phyloP scores from a whole-genome alignment of 495 filamentous ascomycete genomes.

The Xylona heveae region DNA sequence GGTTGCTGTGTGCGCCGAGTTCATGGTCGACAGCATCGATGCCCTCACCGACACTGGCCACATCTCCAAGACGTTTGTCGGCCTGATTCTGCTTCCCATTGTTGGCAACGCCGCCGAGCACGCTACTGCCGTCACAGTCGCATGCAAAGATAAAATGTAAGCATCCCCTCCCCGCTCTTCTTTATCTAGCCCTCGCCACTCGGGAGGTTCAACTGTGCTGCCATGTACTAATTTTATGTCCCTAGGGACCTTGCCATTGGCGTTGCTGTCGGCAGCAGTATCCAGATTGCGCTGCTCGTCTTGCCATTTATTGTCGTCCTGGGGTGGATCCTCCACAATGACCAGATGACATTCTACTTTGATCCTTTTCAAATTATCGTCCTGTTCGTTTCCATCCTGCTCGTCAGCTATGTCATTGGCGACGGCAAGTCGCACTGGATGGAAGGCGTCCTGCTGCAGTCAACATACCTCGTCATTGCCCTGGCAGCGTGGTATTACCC shows the following conservation, averaged over 20 bases:
- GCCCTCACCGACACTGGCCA: slow-evolving; percentile 33
- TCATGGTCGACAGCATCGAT: slow-evolving; percentile 64
- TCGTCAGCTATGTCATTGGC: slow-evolving; percentile 69
- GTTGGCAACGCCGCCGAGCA: slow-evolving; percentile 81
- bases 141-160: slow-evolving; percentile 83
- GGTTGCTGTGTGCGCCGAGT: slow-evolving; percentile 78
- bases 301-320: slow-evolving; percentile 60
- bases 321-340: slow-evolving; percentile 56
- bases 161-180: slow-evolving; percentile 16
- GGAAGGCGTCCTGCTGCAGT: slow-evolving; percentile 53
- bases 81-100: slow-evolving; percentile 70
- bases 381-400: slow-evolving; percentile 53
- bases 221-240: too few relatives aligned
- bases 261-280: slow-evolving; percentile 63
- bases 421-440: slow-evolving; percentile 40
- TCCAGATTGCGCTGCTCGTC: slow-evolving; percentile 70
- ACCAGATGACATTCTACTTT: slow-evolving; percentile 53
- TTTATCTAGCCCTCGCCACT: too few relatives aligned
- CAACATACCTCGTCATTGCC: slow-evolving; percentile 55
- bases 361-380: slow-evolving; percentile 66
- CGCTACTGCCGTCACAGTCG: slow-evolving; percentile 69
- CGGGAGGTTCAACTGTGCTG: too few relatives aligned
- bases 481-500: slow-evolving; percentile 10
- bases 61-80: slow-evolving; percentile 58
- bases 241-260: slow-evolving; percentile 30